phyloP scores from a whole-genome alignment of 2,329 filamentous ascomycete species.

The Cladosporium halotolerans region DNA sequence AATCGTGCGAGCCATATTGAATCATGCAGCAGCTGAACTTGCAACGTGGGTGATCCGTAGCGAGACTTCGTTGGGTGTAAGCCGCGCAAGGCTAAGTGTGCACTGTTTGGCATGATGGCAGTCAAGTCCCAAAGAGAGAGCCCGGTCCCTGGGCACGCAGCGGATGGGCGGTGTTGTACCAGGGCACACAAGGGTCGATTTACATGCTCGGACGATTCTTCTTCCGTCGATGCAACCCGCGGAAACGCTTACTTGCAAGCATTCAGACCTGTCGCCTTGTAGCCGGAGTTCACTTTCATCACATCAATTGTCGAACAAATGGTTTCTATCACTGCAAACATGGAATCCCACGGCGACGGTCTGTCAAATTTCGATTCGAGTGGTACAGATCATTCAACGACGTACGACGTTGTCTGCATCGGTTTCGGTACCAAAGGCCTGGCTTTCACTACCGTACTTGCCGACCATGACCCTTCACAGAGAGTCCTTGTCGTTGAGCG shows the following conservation, averaged over 20 bases:
- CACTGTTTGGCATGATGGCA: slow-evolving; percentile 1
- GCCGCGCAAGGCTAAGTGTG: slow-evolving; percentile 1
- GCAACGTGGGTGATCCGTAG: slow-evolving; percentile 8
- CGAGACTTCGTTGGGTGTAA: slow-evolving; percentile 2
- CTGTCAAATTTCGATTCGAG: background rate
- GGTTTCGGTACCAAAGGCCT: slow-evolving; percentile 23
- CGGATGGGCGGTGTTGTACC: background rate
- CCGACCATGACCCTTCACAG: slow-evolving; percentile 15
- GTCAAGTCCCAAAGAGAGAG: background rate
- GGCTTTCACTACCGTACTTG: slow-evolving; percentile 20
- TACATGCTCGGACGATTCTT: background rate
- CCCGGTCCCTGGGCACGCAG: background rate
- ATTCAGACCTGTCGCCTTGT: background rate
- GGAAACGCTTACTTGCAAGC: background rate
- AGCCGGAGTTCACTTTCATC: too few species aligned
- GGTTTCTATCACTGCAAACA: background rate
- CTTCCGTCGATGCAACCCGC: background rate
- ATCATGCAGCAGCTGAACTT: slow-evolving; percentile 5
- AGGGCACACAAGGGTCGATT: background rate
- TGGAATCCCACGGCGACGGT: background rate
- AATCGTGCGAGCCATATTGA: background rate
- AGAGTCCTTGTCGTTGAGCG: slow-evolving; percentile 21
- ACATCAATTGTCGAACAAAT: background rate
- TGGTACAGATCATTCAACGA: slow-evolving; percentile 2
- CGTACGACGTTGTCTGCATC: slow-evolving; percentile 21